Evolutionary conservation across 805 yeast species (phyloP).

Genomic region (Candida pseudofarinosa): DNA sequence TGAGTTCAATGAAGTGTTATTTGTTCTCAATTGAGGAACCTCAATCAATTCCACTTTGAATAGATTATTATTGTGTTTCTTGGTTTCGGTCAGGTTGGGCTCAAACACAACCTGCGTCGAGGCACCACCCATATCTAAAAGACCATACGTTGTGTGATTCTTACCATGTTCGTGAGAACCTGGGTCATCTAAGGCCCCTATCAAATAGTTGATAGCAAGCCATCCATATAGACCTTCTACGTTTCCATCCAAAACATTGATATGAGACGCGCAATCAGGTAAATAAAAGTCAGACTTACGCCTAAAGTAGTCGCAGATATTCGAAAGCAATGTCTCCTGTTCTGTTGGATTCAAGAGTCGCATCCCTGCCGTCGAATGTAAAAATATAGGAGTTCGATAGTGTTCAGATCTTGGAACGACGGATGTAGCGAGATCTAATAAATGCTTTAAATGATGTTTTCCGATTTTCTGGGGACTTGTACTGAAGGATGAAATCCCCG

Average conservation of each 20-base stretch:
- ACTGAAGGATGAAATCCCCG: constrained; percentile 54
- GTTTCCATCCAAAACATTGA: constrained; percentile 60
- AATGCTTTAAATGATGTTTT: constrained; percentile 44
- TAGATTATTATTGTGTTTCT: constrained; percentile 44
- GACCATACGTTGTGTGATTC: constrained; percentile 48
- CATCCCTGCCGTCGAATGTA: constrained; percentile 72
- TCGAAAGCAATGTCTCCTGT: constrained; percentile 42
- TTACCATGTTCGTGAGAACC: constrained; percentile 38
- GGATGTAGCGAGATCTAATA: constrained; percentile 46
- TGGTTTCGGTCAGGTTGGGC: constrained; percentile 46
- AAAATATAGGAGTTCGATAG: constrained; percentile 58
- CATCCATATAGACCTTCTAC: constrained; percentile 65
- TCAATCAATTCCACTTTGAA: constrained; percentile 43
- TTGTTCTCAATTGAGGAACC: constrained; percentile 14
- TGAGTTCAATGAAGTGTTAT: background rate
- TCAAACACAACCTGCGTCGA: constrained; percentile 62
- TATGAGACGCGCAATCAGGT: constrained; percentile 59
- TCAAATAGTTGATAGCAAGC: constrained; percentile 57
- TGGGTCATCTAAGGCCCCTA: constrained; percentile 42
- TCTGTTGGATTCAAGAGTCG: constrained; percentile 51
- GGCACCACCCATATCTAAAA: constrained; percentile 63
- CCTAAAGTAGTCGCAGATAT: constrained; percentile 48
- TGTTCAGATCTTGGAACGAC: constrained; percentile 61
- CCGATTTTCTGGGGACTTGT: constrained; percentile 49
- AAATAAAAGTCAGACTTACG: constrained; percentile 47